phyloP scores from a whole-genome alignment of 2,329 filamentous ascomycete species.

The Cryphonectria naterciae region DNA sequence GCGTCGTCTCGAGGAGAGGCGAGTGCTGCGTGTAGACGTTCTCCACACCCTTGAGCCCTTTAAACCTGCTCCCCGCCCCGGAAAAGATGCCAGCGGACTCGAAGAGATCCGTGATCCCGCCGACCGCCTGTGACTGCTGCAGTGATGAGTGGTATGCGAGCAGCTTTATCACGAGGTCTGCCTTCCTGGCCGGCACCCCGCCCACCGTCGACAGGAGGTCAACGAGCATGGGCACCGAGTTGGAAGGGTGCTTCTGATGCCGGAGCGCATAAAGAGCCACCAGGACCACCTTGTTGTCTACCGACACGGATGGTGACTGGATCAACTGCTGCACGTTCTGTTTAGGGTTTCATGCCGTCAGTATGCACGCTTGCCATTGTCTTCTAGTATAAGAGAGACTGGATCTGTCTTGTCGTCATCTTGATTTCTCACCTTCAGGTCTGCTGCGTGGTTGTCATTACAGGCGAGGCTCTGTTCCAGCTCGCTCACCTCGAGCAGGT shows the following conservation, averaged over 20 bases:
- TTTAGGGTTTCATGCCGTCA: background rate
- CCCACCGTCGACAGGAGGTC: slow-evolving; percentile 86
- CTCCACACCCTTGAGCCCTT: slow-evolving; percentile 94
- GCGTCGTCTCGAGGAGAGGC: slow-evolving; percentile 80
- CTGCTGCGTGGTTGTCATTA: slow-evolving; percentile 89
- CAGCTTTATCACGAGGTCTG: slow-evolving; percentile 80
- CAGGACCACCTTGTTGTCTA: slow-evolving; percentile 84
- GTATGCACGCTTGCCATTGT: background rate
- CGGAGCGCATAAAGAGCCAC: slow-evolving; percentile 94
- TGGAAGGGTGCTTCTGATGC: slow-evolving; percentile 85
- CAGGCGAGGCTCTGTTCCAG: slow-evolving; percentile 95
- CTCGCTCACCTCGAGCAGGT: slow-evolving; percentile 93
- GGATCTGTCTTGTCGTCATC: background rate
- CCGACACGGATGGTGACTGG: slow-evolving; percentile 74
- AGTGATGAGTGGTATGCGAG: slow-evolving; percentile 86
- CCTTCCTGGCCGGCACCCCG: slow-evolving; percentile 74
- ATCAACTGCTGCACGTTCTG: slow-evolving; percentile 86
- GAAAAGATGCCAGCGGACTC: slow-evolving; percentile 91
- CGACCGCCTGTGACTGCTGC: slow-evolving; percentile 73
- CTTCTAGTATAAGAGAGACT: no score
- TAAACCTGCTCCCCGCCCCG: slow-evolving; percentile 83
- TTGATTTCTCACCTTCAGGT: slow-evolving; percentile 72
- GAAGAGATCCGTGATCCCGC: slow-evolving; percentile 88
- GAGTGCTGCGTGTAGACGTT: slow-evolving; percentile 99
- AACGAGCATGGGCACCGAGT: slow-evolving; percentile 79